These are phyloP conservation scores for Suhomyces chickasaworum DNA, from an alignment of 1,139 yeast genomes.

Conservation along the genomic window DNA sequence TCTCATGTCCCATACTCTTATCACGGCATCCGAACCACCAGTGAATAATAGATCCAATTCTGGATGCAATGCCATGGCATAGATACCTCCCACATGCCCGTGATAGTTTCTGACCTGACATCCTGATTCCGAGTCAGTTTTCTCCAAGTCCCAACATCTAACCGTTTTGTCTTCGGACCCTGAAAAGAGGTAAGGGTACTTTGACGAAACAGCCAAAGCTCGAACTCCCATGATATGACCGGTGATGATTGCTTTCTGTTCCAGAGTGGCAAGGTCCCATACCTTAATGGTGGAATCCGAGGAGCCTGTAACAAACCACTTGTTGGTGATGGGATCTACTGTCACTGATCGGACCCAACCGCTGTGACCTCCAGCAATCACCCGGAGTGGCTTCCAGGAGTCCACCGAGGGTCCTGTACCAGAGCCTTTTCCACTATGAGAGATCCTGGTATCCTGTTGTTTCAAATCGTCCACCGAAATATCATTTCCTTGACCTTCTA, in stretches of 20 bases:
- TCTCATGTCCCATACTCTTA: constrained; percentile 92
- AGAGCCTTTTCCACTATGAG: neutral
- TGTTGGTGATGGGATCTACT: constrained; percentile 78
- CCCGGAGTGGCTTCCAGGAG: constrained; percentile 67
- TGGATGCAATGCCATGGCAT: constrained; percentile 82
- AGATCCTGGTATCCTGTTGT: neutral
- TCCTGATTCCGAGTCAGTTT: constrained; percentile 61
- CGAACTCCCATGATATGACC: constrained; percentile 93
- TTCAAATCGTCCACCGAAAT: neutral
- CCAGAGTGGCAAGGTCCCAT: constrained; percentile 84
- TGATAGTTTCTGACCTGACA: constrained; percentile 78
- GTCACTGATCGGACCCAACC: constrained; percentile 89
- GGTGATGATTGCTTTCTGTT: constrained; percentile 71
- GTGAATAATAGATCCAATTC: constrained; percentile 82
- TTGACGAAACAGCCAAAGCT: constrained; percentile 67
- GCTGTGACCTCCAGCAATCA: constrained; percentile 79
- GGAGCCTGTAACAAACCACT: constrained; percentile 92
- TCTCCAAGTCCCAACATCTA: constrained; percentile 96
- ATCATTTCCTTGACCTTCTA: neutral
- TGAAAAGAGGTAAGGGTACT: constrained; percentile 86
- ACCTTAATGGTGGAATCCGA: constrained; percentile 85
- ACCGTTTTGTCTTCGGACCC: constrained; percentile 94
- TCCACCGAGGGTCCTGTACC: neutral
- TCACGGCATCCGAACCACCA: constrained; percentile 87
- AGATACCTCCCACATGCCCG: constrained; percentile 92